These are phyloP conservation scores for Cenococcum geophilum DNA, from an alignment of 495 filamentous ascomycete genomes.

Conservation along the genomic window DNA sequence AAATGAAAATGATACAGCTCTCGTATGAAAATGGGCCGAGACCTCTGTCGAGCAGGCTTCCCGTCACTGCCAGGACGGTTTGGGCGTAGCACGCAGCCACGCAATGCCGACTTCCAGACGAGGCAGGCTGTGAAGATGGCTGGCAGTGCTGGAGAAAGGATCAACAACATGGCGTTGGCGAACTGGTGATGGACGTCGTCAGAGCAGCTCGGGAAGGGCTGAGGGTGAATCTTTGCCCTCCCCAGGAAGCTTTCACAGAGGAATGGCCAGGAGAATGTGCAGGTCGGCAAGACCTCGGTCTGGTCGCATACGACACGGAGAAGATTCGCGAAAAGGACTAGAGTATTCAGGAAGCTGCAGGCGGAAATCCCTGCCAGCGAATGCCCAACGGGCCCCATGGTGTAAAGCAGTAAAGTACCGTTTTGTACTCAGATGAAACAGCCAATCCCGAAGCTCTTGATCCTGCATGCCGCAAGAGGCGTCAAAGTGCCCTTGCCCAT, in stretches of 20 bases:
- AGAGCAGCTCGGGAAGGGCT: background rate
- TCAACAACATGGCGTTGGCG: conserved; percentile 5
- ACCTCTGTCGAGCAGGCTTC: background rate
- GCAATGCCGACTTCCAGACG: conserved; percentile 22
- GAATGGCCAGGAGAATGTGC: background rate
- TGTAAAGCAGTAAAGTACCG: conserved; percentile 19
- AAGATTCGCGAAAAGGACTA: background rate
- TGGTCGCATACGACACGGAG: background rate
- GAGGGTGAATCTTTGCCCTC: background rate
- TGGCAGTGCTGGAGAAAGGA: conserved; percentile 7
- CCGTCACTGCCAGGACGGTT: background rate
- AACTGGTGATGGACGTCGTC: background rate
- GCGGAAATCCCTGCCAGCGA: background rate
- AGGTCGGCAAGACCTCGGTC: background rate
- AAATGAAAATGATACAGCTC: background rate
- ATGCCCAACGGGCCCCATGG: background rate
- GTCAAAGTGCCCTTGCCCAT: conserved; percentile 17
- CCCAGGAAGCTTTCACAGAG: background rate
- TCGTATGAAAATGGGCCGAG: background rate
- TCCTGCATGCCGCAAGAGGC: conserved; percentile 26
- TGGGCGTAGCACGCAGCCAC: background rate
- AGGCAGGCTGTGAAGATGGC: conserved; percentile 4
- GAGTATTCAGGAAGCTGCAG: conserved; percentile 5
- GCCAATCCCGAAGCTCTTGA: conserved; percentile 21
- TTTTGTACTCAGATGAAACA: conserved; percentile 12